Evolutionary conservation across 805 yeast species (phyloP).

Genomic region (Metschnikowia corniflorae): DNA sequence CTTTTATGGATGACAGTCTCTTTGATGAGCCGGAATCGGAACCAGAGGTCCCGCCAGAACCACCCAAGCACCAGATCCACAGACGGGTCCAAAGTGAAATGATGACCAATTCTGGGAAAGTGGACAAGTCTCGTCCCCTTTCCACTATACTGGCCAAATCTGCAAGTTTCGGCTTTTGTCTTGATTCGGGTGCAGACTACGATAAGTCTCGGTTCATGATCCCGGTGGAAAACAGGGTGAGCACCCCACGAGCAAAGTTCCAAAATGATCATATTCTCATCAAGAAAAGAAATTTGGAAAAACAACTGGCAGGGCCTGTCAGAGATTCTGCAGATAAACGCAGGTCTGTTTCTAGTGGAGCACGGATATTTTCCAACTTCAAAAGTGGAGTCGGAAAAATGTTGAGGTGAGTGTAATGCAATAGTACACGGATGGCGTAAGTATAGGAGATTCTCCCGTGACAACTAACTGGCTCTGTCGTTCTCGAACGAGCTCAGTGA

Average conservation of each 20-base stretch:
- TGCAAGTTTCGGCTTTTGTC: slow-evolving; percentile 10
- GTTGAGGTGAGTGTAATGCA: background rate
- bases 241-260: no score
- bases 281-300: no score
- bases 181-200: slow-evolving; percentile 19
- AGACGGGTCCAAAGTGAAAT: no score
- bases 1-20: background rate
- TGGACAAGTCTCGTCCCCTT: no score
- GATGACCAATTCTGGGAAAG: no score
- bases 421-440: background rate
- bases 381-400: background rate
- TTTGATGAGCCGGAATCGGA: slow-evolving; percentile 1
- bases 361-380: background rate
- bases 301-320: no score
- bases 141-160: background rate
- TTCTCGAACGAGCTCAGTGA: no score
- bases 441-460: no score
- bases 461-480: no score
- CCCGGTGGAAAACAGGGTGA: slow-evolving; percentile 8
- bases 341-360: slow-evolving; percentile 1
- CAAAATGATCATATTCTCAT: background rate
- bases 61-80: slow-evolving; percentile 10
- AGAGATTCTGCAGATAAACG: background rate
- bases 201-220: slow-evolving; percentile 19
- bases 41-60: slow-evolving; percentile 12